Evolutionary conservation across 805 yeast genomes (phyloP).

Genomic region (Myxozyma neotropica): DNA sequence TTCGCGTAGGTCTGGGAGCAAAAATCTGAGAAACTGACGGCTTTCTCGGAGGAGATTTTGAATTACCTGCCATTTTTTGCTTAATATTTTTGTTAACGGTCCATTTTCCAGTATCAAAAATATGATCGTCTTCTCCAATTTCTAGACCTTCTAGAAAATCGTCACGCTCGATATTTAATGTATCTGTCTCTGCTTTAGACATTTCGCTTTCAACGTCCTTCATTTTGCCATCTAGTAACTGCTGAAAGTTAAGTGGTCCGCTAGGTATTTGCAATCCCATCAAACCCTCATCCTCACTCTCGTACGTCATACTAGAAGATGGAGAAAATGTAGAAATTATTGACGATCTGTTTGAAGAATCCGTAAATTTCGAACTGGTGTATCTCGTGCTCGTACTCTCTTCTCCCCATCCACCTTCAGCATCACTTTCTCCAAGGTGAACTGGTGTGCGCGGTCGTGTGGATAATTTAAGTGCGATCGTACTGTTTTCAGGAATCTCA

Average conservation of each 20-base stretch:
- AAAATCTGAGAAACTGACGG: slow-evolving; percentile 3
- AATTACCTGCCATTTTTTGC: neutral
- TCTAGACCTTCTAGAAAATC: slow-evolving; percentile 32
- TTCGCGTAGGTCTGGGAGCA: slow-evolving; percentile 27
- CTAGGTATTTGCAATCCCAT: slow-evolving; percentile 27
- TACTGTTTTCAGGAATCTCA: slow-evolving; percentile 20
- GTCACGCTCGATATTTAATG: slow-evolving; percentile 6
- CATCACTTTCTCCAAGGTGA: slow-evolving; percentile 14
- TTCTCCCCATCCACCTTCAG: slow-evolving; percentile 30
- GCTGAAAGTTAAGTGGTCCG: slow-evolving; percentile 27
- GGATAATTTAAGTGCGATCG: slow-evolving; percentile 1
- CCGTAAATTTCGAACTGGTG: slow-evolving; percentile 17
- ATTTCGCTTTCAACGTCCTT: neutral
- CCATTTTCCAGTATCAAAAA: slow-evolving; percentile 23
- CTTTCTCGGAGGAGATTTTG: slow-evolving; percentile 1
- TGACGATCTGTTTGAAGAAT: slow-evolving; percentile 29
- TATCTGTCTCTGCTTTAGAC: neutral
- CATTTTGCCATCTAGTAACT: slow-evolving; percentile 21
- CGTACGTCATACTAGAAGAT: slow-evolving; percentile 31
- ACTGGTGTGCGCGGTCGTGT: slow-evolving; percentile 15
- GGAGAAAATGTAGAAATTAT: slow-evolving; percentile 30
- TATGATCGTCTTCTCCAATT: slow-evolving; percentile 27
- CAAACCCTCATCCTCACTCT: slow-evolving; percentile 32
- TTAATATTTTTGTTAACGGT: slow-evolving; percentile 23
- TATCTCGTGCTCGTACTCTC: slow-evolving; percentile 27